Conservation (phyloP, 805 yeast genomes). For the Candida ulmi region DNA sequence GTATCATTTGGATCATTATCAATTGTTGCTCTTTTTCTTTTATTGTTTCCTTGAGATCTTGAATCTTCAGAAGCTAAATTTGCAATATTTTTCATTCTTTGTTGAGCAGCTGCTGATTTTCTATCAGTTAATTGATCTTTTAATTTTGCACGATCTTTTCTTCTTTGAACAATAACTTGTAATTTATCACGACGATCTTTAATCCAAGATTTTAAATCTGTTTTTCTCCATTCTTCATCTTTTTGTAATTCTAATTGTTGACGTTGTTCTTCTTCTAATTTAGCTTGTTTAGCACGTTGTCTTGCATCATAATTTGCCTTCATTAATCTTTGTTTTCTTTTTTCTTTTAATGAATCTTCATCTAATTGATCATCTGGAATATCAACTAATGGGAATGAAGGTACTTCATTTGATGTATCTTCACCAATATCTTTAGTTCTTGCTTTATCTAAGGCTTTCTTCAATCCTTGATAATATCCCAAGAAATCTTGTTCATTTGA, state of each 20-base stretch:
- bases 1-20: slow-evolving; percentile 92
- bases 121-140: slow-evolving; percentile 79
- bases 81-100: slow-evolving; percentile 87
- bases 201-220: slow-evolving; percentile 78
- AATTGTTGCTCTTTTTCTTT: slow-evolving; percentile 57
- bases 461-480: slow-evolving; percentile 58
- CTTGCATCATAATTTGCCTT: slow-evolving; percentile 90
- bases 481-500: slow-evolving; percentile 68
- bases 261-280: slow-evolving; percentile 56
- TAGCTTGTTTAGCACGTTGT: slow-evolving; percentile 73
- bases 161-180: slow-evolving; percentile 48
- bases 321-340: slow-evolving; percentile 74
- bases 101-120: slow-evolving; percentile 86
- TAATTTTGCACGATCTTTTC: slow-evolving; percentile 64
- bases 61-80: slow-evolving; percentile 74
- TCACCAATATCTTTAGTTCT: slow-evolving; percentile 61
- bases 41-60: slow-evolving; percentile 28
- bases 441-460: slow-evolving; percentile 64
- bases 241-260: slow-evolving; percentile 53
- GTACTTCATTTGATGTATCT: slow-evolving; percentile 36
- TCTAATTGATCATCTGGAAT: slow-evolving; percentile 78
- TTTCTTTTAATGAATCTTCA: slow-evolving; percentile 80
- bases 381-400: slow-evolving; percentile 69
- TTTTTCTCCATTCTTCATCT: slow-evolving; percentile 73
- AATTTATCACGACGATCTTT: slow-evolving; percentile 59